Evolutionary conservation across 2,329 filamentous ascomycete species (phyloP), one percentile per base, ranked within the genome.

Genomic region (Cercospora janseana): DNA sequence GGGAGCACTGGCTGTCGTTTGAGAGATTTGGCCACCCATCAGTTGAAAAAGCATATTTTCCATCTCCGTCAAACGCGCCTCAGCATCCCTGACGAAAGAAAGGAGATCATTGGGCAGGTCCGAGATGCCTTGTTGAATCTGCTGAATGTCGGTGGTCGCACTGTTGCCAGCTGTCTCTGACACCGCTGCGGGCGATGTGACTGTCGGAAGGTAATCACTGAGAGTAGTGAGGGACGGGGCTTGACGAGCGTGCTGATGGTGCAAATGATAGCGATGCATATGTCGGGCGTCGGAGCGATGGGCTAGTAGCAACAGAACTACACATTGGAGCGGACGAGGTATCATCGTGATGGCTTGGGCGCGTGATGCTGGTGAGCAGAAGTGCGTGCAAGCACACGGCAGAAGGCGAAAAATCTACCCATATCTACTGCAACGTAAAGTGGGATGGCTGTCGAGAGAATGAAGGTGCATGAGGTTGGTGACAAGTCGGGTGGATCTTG

Each of bases 71-170:
- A 58, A 44, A 20, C 55, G 53, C 15, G 50, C 42, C 23, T 55
- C 52, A 4, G 52, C 42, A 1, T 48, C 49, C 12, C 55, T 35
- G 1, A 60, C 43, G 41, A 55, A 54, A n/a, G 31, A 31, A 7
- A 56, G 48, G 9, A 60, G 50, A 13, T 60, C 47, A 10, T 27
- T 46, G 2, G 58, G 58, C 4, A 60, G 27, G 23, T 58, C 50
- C 2, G 42, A 51, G 1, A 60, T 47, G 1, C 58, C 50, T 15
- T 50, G 20, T 20, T 57, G 52, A 4, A 60, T 58, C 10, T 53
- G 43, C 15, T 54, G 37, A 3, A 60, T 57, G 23, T 60, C 56
- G 10, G 44, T 45, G 16, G 58, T 55, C 2, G 56, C 52, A 16
- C 42, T 52, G 23, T 58, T 29, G 21, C 51, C 58, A 5, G 53